A percentile compares a stretch with the other conserved stretches of the same genome.
These are phyloP conservation scores for Lactuca saligna DNA, from an alignment of 129 eudicot genomes.

Conservation along the genomic window DNA sequence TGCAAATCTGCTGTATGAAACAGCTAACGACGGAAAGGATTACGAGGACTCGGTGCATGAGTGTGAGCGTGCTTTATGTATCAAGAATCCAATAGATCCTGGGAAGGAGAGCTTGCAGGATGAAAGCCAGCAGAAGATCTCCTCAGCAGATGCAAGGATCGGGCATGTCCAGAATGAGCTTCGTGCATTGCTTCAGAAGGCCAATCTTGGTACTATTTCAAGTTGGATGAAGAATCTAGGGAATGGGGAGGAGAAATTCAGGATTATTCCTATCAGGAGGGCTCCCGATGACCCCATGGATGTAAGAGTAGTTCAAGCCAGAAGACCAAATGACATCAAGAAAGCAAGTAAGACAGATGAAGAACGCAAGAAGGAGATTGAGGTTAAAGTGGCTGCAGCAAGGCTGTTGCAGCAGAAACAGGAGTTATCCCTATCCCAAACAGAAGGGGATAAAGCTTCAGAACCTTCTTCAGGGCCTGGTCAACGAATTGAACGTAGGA, in stretches of 20 bases:
- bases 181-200: constrained; percentile 55
- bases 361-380: constrained; percentile 88
- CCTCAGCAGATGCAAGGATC: constrained; percentile 52
- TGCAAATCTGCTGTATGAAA: constrained; percentile 80
- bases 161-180: constrained; percentile 63
- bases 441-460: constrained; percentile 43
- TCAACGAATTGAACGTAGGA: constrained; percentile 60
- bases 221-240: constrained; percentile 79
- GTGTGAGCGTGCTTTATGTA: constrained; percentile 83
- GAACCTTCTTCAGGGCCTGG: constrained; percentile 55
- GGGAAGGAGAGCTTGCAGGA: constrained; percentile 72
- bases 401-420: constrained; percentile 77
- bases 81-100: constrained; percentile 82
- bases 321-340: constrained; percentile 87
- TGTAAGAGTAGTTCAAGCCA: constrained; percentile 53
- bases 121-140: constrained; percentile 54
- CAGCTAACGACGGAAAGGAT: constrained; percentile 72
- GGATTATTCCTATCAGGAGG: constrained; percentile 77
- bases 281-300: constrained; percentile 91
- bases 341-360: constrained; percentile 83
- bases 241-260: constrained; percentile 74
- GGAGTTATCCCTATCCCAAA: constrained; percentile 39
- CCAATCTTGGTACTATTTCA: constrained; percentile 75
- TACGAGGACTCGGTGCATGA: constrained; percentile 69
- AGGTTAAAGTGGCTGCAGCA: constrained; percentile 94